Percentiles rank a stretch among this genome's conserved stretches.
These are phyloP conservation scores for Phytophthora citrophthora DNA, from an alignment of 352 stramenopile genomes.

Conservation along the genomic window DNA sequence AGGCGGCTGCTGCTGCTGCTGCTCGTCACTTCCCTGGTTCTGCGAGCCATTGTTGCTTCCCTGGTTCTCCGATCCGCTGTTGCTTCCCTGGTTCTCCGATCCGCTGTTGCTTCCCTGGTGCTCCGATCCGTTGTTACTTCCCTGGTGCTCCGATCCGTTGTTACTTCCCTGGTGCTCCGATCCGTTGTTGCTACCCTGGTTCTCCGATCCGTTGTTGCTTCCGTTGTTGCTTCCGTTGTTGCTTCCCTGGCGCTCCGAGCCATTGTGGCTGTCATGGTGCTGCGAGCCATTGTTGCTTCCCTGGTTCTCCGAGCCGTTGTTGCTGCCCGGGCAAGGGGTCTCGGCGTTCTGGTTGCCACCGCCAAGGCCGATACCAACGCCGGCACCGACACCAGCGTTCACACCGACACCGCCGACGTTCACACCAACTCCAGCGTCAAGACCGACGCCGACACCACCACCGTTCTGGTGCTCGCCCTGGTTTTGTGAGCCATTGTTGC, in stretches of 20 bases:
- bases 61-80: background rate
- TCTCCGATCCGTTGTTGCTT: background rate
- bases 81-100: slow-evolving; percentile 6
- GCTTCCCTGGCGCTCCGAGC: slow-evolving; percentile 2
- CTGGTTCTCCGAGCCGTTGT: slow-evolving; percentile 6
- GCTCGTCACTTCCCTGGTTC: background rate
- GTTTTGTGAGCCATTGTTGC: too few relatives aligned
- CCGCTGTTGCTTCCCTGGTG: slow-evolving; percentile 10
- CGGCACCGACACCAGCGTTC: background rate
- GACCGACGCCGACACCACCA: background rate
- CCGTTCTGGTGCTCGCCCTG: too few relatives aligned
- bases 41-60: slow-evolving; percentile 16
- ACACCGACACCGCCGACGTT: background rate
- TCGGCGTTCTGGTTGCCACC: too few relatives aligned
- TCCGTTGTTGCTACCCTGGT: slow-evolving; percentile 13
- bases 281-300: slow-evolving; percentile 17
- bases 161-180: slow-evolving; percentile 8
- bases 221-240: slow-evolving; percentile 19
- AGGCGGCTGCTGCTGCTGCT: background rate
- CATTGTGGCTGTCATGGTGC: slow-evolving; percentile 4
- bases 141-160: background rate
- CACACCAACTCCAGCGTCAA: slow-evolving; percentile 2
- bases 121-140: slow-evolving; percentile 4
- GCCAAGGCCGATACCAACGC: too few relatives aligned
- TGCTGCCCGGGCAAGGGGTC: background rate